Conservation (phyloP, 352 stramenopile genomes). For the Pythium guiyangense region DNA sequence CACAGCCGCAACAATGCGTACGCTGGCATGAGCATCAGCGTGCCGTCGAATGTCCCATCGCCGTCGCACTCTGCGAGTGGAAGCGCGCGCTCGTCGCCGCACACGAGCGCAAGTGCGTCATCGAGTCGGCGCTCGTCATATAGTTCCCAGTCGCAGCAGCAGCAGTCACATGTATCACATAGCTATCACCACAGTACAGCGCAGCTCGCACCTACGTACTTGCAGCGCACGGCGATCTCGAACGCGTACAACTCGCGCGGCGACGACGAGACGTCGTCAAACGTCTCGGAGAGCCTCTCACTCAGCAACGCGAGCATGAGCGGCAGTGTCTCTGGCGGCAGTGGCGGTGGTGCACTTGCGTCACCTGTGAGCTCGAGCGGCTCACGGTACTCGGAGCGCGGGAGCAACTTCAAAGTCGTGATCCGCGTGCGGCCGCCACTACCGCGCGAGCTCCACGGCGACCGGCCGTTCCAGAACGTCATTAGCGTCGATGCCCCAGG, state of each 20-base stretch:
- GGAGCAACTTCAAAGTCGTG: slow-evolving; percentile 91
- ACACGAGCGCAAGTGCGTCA: slow-evolving; percentile 10
- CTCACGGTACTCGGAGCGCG: slow-evolving; percentile 39
- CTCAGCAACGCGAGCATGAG: slow-evolving; percentile 14
- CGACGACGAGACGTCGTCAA: slow-evolving; percentile 61
- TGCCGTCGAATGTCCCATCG: slow-evolving; percentile 25
- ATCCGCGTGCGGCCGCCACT: slow-evolving; percentile 89
- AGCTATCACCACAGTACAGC: slow-evolving; percentile 9
- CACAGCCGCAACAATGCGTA: slow-evolving; percentile 8
- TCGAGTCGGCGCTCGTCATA: slow-evolving; percentile 22
- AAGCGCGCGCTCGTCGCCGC: slow-evolving; percentile 33
- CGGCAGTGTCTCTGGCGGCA: background rate
- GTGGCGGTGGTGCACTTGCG: slow-evolving; percentile 14
- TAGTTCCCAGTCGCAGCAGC: slow-evolving; percentile 18
- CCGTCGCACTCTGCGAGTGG: slow-evolving; percentile 22
- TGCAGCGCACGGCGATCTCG: slow-evolving; percentile 65
- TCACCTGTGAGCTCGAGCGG: slow-evolving; percentile 28
- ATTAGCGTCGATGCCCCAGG: slow-evolving; percentile 83
- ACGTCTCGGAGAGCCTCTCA: slow-evolving; percentile 46
- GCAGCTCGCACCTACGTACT: slow-evolving; percentile 19
- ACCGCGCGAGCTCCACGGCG: slow-evolving; percentile 82
- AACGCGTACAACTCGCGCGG: slow-evolving; percentile 54
- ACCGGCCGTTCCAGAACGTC: slow-evolving; percentile 89
- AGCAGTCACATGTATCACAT: slow-evolving; percentile 12
- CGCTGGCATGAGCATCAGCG: slow-evolving; percentile 44